Base-by-base conservation (phyloP, 2,329 filamentous ascomycete species). In the Gaeumannomyces sp. region DNA sequence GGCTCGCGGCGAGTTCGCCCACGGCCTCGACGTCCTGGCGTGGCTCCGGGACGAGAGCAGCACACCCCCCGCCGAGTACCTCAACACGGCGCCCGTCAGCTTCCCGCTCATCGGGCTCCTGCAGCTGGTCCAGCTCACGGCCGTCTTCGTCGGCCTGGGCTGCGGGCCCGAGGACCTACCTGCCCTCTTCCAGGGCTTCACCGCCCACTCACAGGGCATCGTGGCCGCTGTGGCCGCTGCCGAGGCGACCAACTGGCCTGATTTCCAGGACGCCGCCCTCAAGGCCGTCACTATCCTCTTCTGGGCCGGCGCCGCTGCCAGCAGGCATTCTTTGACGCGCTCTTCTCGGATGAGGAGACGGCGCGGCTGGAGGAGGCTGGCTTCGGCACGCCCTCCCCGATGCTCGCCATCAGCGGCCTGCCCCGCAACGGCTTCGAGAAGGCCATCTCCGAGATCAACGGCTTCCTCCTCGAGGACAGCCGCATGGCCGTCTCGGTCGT, bases 301-400 rank as follows among this genome's bases (percentile, higher is more conserved):
- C 83, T 99, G 95, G 95, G 97, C 99, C 70, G 95, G 95, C 74
- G 89, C 67, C 90, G 95, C 73, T 97, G 94, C 76, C 95, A 99
- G 77, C 95, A 99, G 78, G 93, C 93, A 2, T 99, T 97, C 78
- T 94, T 95, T 53, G 88, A 91, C 70, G 99, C 95, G 3, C 98
- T 95, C 38, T 84, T 99, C 72, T 92, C 93, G 3, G 95, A 95
- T 0, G 90, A 87, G 58, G 91, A 94, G 73, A 84, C 98, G 64
- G 92, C 94, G 75, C 95, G 99, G 77, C 97, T 95, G 1, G 85
- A 92, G 69, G 93, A 97, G 74, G 89, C 94, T 75, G 94, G 95
- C 63, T 95, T 99, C 79, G 95, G 95, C 25, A 85, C 85, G 6
- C 95, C 96, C 1, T 98, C 95, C 1, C 96, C 96, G 58, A 99